Evolutionary conservation across 805 yeast genomes (phyloP).

Genomic region (Kodamaea leandrae): DNA sequence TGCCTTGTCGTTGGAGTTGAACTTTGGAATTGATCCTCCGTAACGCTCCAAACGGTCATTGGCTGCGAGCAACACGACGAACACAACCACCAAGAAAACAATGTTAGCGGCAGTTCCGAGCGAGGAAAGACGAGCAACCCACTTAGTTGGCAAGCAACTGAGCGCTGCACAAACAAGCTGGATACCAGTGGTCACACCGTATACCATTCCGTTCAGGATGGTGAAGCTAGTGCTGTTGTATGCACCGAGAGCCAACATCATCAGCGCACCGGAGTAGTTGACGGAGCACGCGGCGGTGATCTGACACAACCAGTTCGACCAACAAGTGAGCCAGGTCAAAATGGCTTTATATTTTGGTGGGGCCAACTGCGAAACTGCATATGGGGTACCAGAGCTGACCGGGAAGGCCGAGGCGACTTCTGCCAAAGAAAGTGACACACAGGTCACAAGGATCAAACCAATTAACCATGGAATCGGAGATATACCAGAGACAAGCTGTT

Average conservation of each 20-base stretch:
- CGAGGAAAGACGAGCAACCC: conserved; percentile 51
- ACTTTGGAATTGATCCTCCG: conserved; percentile 40
- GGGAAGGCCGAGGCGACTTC: conserved; percentile 67
- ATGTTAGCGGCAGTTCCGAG: conserved; percentile 50
- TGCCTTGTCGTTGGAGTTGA: conserved; percentile 47
- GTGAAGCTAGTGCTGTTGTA: conserved; percentile 38
- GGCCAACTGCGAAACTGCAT: conserved; percentile 62
- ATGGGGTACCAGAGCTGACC: conserved; percentile 66
- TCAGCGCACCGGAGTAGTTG: conserved; percentile 52
- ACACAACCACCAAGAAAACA: conserved; percentile 48
- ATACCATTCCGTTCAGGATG: conserved; percentile 49
- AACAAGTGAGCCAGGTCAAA: conserved; percentile 61
- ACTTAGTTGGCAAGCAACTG: conserved; percentile 53
- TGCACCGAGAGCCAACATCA: conserved; percentile 52
- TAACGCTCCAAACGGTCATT: conserved; percentile 39
- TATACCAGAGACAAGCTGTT: conserved; percentile 58
- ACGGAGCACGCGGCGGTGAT: conserved; percentile 63
- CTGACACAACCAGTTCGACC: conserved; percentile 64
- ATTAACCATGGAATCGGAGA: conserved; percentile 62
- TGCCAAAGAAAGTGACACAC: conserved; percentile 62
- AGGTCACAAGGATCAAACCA: conserved; percentile 53
- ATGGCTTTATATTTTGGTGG: conserved; percentile 53
- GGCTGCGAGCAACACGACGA: conserved; percentile 53
- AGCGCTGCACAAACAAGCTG: conserved; percentile 46
- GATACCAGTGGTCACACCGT: conserved; percentile 51